Evolutionary conservation across 305 asterid species (phyloP), one percentile per base, ranked within the genome.

Genomic region (Fraxinus sp.): DNA sequence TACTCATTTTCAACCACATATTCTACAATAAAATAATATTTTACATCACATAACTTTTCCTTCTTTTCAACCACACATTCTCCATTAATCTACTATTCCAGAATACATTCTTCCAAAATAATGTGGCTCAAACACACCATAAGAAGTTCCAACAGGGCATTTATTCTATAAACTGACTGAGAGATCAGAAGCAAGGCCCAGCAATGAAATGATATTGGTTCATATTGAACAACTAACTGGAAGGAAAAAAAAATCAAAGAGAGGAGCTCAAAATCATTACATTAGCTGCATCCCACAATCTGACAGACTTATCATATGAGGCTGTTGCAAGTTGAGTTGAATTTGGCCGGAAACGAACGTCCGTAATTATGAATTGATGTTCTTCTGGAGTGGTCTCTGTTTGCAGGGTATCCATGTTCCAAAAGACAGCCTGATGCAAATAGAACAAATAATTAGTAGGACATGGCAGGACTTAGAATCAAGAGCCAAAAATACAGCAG

Each of bases 271-370:
- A 82, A 78, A 80, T 86, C 22, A 68, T 87, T 89, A 92, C 99
- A 86, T 92, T 93, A 76, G 97, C 93, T 64, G 97, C 97, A 86
- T 97, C 98, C 99, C 99, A 97, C 81, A 97, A 82, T 90, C 99
- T 89, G 89, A 97, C 98, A 24, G 99, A 93, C 88, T 90, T 92
- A 89, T 97, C 99, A 83, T 87, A 92, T 80, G 99, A 97, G 80
- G 98, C 97, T 37, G 99, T 97, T 35, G 96, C 97, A 36, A 97
- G 93, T 85, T 93, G 98, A 81, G 97, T 91, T 35, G 97, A 91
- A 84, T 92, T 93, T 39, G 99, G 99, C 84, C 98, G 90, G 90
- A 97, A 97, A 76, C 99, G 97, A 82, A 97, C 90, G 86, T 95
- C 98, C 2, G 98, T 92, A 84, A 97, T 95, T 83, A 93, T 74